Base-by-base conservation (phyloP, 1,284 basidiomycete genomes). In the Golubevia pallescens region DNA sequence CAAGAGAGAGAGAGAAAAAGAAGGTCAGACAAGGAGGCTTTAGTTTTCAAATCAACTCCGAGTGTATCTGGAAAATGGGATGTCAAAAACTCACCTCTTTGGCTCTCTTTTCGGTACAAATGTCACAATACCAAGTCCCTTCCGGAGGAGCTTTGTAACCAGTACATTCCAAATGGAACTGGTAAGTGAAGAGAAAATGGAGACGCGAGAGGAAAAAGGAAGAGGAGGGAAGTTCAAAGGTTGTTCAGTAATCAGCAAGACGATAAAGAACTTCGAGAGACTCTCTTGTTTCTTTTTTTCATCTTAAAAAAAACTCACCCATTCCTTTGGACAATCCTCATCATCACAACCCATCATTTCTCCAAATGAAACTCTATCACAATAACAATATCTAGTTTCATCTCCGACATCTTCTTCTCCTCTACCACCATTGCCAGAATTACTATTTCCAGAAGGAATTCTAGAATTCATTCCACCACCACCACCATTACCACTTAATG, bases 121-220 rank as follows among this genome's bases (percentile, higher is more conserved):
- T 78, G 53, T 81, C 77, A 63, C 81, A 83, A 63, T 80, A 78
- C 81, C 81, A 83, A 1, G 77, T 76, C 32, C 80, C 80, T 61
- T 77, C 71, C 0, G 81, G 81, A 2, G 80, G 80, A 65, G 81
- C 78, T 19, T 70, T 76, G 58, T 81, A 62, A 6, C 81, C 81
- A 2, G 81, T 79, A 62, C 81, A 83, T 14, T 76, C 80, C 14
- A 83, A 57, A 57, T 83, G 54, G 54, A 56, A 56, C 54, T 56
- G 20, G 6, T 6, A 10, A 32, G n/a, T n/a, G n/a, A n/a, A n/a
- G n/a, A n/a, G n/a, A n/a, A n/a, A n/a, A n/a, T n/a, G n/a, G n/a
- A n/a, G n/a, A n/a, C n/a, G n/a, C n/a, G 54, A 21, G 13, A 6
- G 2, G 13, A 32, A 21, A 32, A 10, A 13, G 24, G 5, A 1